These are phyloP conservation scores for Barbatosphaeria neglecta DNA, from an alignment of 495 filamentous ascomycete genomes.

Conservation along the genomic window DNA sequence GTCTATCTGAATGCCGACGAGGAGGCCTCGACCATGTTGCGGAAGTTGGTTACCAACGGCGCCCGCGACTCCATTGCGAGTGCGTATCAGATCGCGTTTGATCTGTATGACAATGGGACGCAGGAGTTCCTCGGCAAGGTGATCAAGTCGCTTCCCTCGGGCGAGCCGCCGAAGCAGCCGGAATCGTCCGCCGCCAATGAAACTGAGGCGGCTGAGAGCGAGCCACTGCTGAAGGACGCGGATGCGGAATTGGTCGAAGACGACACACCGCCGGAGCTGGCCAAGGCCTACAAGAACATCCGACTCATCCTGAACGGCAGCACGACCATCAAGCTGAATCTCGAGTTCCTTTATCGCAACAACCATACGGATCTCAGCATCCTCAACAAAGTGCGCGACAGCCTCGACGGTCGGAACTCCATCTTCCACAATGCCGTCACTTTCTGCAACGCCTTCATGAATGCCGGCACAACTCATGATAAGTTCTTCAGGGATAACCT, in stretches of 20 bases:
- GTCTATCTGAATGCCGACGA: conserved; percentile 90
- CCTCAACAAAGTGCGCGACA: conserved; percentile 91
- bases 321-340: conserved; percentile 81
- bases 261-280: conserved; percentile 33
- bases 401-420: conserved; percentile 87
- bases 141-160: conserved; percentile 60
- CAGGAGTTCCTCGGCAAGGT: conserved; percentile 94
- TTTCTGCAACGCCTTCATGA: conserved; percentile 98
- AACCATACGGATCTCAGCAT: conserved; percentile 76
- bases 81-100: conserved; percentile 96
- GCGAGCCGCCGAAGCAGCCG: conserved; percentile 42
- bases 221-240: conserved; percentile 27
- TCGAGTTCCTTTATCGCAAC: conserved; percentile 93
- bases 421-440: conserved; percentile 98
- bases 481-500: conserved; percentile 96
- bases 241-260: conserved; percentile 20
- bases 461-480: conserved; percentile 95
- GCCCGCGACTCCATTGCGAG: conserved; percentile 67
- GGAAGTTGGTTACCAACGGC: conserved; percentile 66
- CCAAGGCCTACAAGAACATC: conserved; percentile 63
- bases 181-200: conserved; percentile 20
- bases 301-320: conserved; percentile 79
- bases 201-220: conserved; percentile 27
- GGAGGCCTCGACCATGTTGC: conserved; percentile 80
- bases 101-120: conserved; percentile 94